A percentile compares a stretch with the other conserved stretches of the same genome.
These are phyloP conservation scores for Halenospora varia DNA, from an alignment of 495 filamentous ascomycete species.

Conservation along the genomic window DNA sequence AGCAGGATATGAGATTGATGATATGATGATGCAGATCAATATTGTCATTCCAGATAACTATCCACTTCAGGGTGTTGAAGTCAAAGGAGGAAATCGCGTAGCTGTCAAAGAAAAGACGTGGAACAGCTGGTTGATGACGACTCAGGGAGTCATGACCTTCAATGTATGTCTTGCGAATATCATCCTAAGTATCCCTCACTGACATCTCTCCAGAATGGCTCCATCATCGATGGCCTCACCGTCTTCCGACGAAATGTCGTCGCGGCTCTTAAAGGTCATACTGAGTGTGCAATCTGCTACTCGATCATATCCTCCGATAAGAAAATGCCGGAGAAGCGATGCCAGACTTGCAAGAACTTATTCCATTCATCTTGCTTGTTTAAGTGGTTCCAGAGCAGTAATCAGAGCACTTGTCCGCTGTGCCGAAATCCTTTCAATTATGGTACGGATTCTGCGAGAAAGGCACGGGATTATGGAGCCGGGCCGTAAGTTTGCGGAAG, in stretches of 20 bases:
- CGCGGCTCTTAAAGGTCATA: conserved; percentile 85
- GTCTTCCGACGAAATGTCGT: conserved; percentile 80
- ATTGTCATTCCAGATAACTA: conserved; percentile 77
- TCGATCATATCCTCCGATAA: conserved; percentile 83
- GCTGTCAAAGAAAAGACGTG: conserved; percentile 87
- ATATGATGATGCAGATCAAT: conserved; percentile 71
- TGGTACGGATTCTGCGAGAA: conserved; percentile 22
- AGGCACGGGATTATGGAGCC: conserved; percentile 7
- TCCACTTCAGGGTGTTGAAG: conserved; percentile 73
- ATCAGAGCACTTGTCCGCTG: conserved; percentile 82
- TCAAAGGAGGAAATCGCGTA: conserved; percentile 74
- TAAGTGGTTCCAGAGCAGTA: conserved; percentile 94
- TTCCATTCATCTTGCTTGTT: conserved; percentile 89
- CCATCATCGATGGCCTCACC: conserved; percentile 76
- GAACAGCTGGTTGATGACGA: conserved; percentile 76
- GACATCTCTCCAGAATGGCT: conserved; percentile 56
- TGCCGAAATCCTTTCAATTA: conserved; percentile 84
- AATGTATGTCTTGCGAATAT: conserved; percentile 42
- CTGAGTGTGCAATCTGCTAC: conserved; percentile 96
- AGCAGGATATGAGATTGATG: conserved; percentile 82
- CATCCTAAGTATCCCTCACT: conserved; percentile 5
- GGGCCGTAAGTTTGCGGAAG: too few relatives aligned
- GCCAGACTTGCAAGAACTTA: conserved; percentile 87
- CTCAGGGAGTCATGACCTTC: conserved; percentile 91
- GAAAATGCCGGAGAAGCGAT: conserved; percentile 84